Conservation (phyloP, 371 early-diverging fungal genomes). For the Apophysomyces trapeziformis region DNA sequence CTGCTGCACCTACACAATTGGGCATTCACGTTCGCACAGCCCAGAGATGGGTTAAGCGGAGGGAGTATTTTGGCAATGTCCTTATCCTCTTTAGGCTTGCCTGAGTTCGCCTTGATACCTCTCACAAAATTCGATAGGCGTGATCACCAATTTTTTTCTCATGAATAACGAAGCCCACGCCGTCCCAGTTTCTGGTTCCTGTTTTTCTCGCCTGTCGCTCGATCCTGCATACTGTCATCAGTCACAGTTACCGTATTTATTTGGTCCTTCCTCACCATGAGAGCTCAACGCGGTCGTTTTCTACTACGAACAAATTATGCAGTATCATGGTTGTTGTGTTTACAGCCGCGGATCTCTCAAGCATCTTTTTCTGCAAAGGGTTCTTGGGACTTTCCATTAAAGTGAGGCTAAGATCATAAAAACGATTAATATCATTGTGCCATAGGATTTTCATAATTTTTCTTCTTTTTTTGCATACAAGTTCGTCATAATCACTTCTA, state of each 20-base stretch:
- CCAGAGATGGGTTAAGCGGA: no score
- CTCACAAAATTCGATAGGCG: background rate
- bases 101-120: conserved; percentile 1
- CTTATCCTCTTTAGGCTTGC: conserved; percentile 51
- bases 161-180: background rate
- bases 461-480: no score
- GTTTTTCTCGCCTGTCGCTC: conserved; percentile 1
- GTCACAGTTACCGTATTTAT: background rate
- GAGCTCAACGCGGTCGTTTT: conserved; percentile 8
- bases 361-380: conserved; percentile 3
- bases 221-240: conserved; percentile 6
- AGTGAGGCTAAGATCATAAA: background rate
- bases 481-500: background rate
- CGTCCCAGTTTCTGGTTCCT: conserved; percentile 14
- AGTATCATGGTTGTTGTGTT: conserved; percentile 5
- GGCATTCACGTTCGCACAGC: no score
- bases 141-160: background rate
- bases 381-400: conserved; percentile 9
- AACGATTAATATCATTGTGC: no score
- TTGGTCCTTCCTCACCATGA: conserved; percentile 7
- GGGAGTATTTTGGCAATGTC: conserved; percentile 20
- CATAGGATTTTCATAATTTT: no score
- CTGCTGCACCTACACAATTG: no score
- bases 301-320: conserved; percentile 12
- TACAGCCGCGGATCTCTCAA: conserved; percentile 9